These are phyloP conservation scores for Moringa oleifera DNA, from an alignment of 345 rosid species.

Conservation along the genomic window DNA sequence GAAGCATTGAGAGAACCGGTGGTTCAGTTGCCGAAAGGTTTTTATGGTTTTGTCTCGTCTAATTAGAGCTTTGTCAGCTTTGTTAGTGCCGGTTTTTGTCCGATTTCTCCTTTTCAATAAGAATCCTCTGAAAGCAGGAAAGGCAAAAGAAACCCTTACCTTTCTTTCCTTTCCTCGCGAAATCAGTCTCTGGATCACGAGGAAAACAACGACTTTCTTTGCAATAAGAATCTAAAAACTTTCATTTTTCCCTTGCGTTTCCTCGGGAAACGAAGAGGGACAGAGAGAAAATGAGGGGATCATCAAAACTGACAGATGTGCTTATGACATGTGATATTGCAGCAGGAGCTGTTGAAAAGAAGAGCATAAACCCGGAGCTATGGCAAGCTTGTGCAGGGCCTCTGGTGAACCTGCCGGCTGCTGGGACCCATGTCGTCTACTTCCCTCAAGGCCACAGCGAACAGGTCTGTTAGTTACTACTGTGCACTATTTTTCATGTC, in stretches of 20 bases:
- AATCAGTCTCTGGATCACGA: background rate
- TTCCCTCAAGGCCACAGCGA: conserved; percentile 85
- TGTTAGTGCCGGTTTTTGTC: conserved; percentile 4
- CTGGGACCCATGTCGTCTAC: conserved; percentile 62
- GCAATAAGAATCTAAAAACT: background rate
- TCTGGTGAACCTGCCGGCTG: conserved; percentile 53
- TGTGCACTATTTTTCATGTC: background rate
- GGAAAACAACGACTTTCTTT: background rate
- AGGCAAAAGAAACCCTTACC: background rate
- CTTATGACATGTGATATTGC: conserved; percentile 24
- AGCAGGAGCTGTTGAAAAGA: conserved; percentile 40
- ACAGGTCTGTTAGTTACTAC: conserved; percentile 31
- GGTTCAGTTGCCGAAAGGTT: background rate
- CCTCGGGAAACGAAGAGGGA: conserved; percentile 10
- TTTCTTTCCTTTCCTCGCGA: background rate
- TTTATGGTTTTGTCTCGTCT: conserved; percentile 9
- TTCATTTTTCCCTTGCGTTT: background rate
- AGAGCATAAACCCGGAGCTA: conserved; percentile 57
- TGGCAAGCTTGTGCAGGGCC: conserved; percentile 83
- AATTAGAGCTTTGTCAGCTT: background rate
- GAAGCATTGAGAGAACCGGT: conserved; percentile 15
- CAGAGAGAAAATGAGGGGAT: background rate
- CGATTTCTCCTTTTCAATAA: background rate
- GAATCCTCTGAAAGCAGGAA: background rate
- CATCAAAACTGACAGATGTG: conserved; percentile 5